Evolutionary conservation across 306 rosid species (phyloP).

Genomic region (Prunus armeniaca): DNA sequence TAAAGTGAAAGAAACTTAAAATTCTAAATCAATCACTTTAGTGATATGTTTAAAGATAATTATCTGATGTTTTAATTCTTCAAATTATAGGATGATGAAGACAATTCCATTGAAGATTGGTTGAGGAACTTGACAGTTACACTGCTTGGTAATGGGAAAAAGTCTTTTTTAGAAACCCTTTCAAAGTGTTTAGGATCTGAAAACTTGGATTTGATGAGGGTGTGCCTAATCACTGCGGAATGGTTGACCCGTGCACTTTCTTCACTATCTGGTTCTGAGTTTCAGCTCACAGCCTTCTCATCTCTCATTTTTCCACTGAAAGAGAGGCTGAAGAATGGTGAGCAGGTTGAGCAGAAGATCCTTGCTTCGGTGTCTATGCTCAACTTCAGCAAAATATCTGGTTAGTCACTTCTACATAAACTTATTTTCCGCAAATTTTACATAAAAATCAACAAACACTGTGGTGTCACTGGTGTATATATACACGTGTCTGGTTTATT

Average conservation of each 20-base stretch:
- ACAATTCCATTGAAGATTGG: slow-evolving; percentile 46
- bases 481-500: no score
- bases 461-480: background rate
- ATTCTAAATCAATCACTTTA: background rate
- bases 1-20: background rate
- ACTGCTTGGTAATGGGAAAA: slow-evolving; percentile 53
- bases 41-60: slow-evolving; percentile 9
- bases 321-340: slow-evolving; percentile 42
- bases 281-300: slow-evolving; percentile 51
- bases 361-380: slow-evolving; percentile 71
- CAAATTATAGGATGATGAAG: slow-evolving; percentile 47
- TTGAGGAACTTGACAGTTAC: slow-evolving; percentile 43
- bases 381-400: slow-evolving; percentile 76
- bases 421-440: background rate
- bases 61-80: slow-evolving; percentile 14
- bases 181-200: slow-evolving; percentile 51
- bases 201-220: slow-evolving; percentile 49
- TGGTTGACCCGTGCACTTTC: slow-evolving; percentile 75
- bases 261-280: slow-evolving; percentile 34
- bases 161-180: slow-evolving; percentile 51
- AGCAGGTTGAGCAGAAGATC: slow-evolving; percentile 49
- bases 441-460: background rate
- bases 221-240: slow-evolving; percentile 47
- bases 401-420: slow-evolving; percentile 26
- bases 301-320: slow-evolving; percentile 47